A percentile compares a stretch with the other conserved stretches of the same genome.
Conservation (phyloP, 176 grass and related monocot species). For the Tillandsia leiboldiana region DNA sequence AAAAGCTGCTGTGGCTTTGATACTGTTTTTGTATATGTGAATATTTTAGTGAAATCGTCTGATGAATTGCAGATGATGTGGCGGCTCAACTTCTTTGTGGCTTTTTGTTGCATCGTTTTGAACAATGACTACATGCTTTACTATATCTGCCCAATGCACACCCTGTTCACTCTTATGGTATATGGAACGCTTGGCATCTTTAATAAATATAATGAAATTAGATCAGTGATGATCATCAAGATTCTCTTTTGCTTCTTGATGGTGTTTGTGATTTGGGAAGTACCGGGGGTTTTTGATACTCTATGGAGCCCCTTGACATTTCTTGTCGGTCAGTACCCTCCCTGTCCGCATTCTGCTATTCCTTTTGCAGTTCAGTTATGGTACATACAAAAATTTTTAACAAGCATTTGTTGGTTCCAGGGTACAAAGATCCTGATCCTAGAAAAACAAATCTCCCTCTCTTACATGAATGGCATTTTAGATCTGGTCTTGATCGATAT, state of each 20-base stretch:
- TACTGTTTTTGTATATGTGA: conserved; percentile 5
- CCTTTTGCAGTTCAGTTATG: not conserved
- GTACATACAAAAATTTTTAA: not conserved
- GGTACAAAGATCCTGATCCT: conserved; percentile 33
- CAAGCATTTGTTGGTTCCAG: conserved; percentile 11
- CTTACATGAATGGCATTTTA: conserved; percentile 39
- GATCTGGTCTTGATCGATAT: conserved; percentile 43
- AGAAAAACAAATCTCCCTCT: conserved; percentile 28
- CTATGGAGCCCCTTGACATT: conserved; percentile 34
- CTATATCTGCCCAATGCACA: conserved; percentile 91
- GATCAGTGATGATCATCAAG: conserved; percentile 26
- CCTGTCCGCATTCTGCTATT: not conserved
- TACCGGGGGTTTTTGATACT: conserved; percentile 33
- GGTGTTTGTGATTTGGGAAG: conserved; percentile 33
- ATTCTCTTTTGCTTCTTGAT: conserved; percentile 28
- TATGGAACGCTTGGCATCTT: conserved; percentile 33
- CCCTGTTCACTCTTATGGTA: conserved; percentile 33
- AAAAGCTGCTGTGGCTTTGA: not conserved
- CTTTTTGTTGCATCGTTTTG: conserved; percentile 79
- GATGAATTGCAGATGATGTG: conserved; percentile 73
- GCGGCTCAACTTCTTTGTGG: conserved; percentile 31
- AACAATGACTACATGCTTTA: conserved; percentile 78
- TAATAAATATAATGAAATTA: conserved; percentile 38
- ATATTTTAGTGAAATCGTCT: not conserved
- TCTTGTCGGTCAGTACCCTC: conserved; percentile 26